Evolutionary conservation across 179 eudicot species (phyloP), one percentile per base, ranked within the genome.

Genomic region (Spinacia oleracea): DNA sequence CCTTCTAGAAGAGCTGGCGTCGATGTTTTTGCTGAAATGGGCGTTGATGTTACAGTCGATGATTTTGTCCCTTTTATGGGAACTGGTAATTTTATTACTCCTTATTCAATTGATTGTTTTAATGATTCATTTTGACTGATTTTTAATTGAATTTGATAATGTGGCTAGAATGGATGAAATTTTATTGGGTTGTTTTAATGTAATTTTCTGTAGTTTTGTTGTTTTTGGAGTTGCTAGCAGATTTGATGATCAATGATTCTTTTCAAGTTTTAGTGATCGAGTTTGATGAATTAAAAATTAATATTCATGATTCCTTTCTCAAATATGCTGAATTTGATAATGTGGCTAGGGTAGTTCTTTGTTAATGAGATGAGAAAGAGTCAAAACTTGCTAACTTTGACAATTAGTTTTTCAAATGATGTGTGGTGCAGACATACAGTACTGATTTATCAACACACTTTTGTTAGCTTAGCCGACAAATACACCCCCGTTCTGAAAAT

Each of bases 11-110:
- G 76, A 73, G 98, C 99, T 31, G 99, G 86, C 0, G 99, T 93
- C 12, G 97, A 96, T 73, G 79, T 96, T 34, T 96, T 96, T 45
- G 91, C 89, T 15, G 97, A 96, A 74, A 89, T 96, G 90, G 99
- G 98, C 5, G 94, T 96, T 34, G 75, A 82, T 71, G 99, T 93
- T 53, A 83, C 92, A 1, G 91, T 82, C 32, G 92, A 93, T 21
- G 99, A 96, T 80, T 93, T 94, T 74, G 88, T 92, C 29, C 99
- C 98, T 18, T 96, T 93, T 81, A 92, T 85, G 96, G 99, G 99
- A 71, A 96, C 97, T 69, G 99, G 99, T 96, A 91, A 43, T 18
- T 40, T 4, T 14, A 15, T 59, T 1, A 0, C 20, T n/a, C n/a
- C n/a, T n/a, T n/a, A n/a, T 60, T 20, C 8, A 18, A 8, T 60